These are phyloP conservation scores for Gymnopilus dilepis DNA, from an alignment of 768 basidiomycete species.

Conservation along the genomic window DNA sequence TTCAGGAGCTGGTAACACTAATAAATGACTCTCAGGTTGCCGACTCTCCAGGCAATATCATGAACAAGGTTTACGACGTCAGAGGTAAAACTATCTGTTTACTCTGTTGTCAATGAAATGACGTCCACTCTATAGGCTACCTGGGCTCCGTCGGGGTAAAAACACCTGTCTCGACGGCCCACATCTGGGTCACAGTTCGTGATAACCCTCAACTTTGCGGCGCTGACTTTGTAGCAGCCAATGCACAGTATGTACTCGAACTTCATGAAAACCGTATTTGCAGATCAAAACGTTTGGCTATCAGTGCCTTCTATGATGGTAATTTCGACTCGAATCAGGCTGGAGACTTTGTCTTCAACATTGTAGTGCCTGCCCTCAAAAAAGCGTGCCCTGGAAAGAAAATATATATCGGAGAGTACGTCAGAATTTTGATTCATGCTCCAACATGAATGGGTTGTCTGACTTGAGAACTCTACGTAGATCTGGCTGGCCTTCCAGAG, in stretches of 20 bases:
- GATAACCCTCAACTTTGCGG: conserved; percentile 39
- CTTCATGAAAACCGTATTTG: neutral
- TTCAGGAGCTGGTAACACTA: neutral
- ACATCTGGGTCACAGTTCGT: conserved; percentile 43
- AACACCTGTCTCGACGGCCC: conserved; percentile 44
- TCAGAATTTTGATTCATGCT: neutral
- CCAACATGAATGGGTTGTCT: too few relatives aligned
- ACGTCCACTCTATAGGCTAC: conserved; percentile 29
- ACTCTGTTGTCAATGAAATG: neutral
- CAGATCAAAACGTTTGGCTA: neutral
- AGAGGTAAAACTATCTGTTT: conserved; percentile 32
- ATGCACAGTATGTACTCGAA: conserved; percentile 40
- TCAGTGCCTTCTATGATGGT: conserved; percentile 2
- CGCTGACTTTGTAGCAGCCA: conserved; percentile 46
- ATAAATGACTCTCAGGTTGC: conserved; percentile 21
- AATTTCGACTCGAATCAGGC: conserved; percentile 36
- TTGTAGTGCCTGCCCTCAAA: conserved; percentile 41
- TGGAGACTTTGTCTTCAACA: conserved; percentile 45
- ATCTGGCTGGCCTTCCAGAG: conserved; percentile 49
- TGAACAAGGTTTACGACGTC: conserved; percentile 44
- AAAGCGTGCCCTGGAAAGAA: conserved; percentile 43
- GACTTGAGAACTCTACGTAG: conserved; percentile 22
- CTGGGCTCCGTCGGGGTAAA: conserved; percentile 41
- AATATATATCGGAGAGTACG: conserved; percentile 45
- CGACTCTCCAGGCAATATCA: conserved; percentile 41